Evolutionary conservation across 106 monocot genomes (phyloP).

Genomic region (Triglochin maritima): DNA sequence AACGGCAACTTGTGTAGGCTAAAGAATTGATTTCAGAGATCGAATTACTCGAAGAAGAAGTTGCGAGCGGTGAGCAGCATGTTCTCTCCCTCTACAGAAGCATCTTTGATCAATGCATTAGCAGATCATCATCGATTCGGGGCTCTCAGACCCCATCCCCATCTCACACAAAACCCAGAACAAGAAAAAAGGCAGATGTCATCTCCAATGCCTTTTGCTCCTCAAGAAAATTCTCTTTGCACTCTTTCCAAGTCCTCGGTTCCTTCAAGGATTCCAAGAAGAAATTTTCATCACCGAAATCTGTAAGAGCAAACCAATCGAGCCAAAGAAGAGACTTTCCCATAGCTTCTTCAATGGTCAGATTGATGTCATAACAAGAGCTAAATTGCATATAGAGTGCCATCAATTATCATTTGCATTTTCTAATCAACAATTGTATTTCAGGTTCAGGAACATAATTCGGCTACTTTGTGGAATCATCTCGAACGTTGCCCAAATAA

Average conservation of each 20-base stretch:
- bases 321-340: background rate
- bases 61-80: constrained; percentile 64
- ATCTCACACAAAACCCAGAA: constrained; percentile 33
- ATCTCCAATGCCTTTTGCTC: constrained; percentile 82
- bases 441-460: no score
- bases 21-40: constrained; percentile 68
- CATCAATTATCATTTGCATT: no score
- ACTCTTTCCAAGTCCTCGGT: constrained; percentile 38
- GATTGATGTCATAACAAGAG: no score
- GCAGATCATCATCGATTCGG: constrained; percentile 38
- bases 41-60: constrained; percentile 69
- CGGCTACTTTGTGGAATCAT: no score
- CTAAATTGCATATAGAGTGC: no score
- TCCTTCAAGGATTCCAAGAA: constrained; percentile 33
- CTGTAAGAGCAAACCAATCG: constrained; percentile 15
- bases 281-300: constrained; percentile 16
- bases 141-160: constrained; percentile 60
- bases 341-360: no score
- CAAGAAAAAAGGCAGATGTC: constrained; percentile 48
- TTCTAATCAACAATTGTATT: no score
- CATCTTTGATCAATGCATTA: constrained; percentile 56
- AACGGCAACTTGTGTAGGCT: constrained; percentile 20
- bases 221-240: constrained; percentile 62
- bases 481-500: constrained; percentile 35
- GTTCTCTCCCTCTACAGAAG: constrained; percentile 72